Evolutionary conservation across 1,284 basidiomycete species (phyloP).

Genomic region (Polyporus tsugae): DNA sequence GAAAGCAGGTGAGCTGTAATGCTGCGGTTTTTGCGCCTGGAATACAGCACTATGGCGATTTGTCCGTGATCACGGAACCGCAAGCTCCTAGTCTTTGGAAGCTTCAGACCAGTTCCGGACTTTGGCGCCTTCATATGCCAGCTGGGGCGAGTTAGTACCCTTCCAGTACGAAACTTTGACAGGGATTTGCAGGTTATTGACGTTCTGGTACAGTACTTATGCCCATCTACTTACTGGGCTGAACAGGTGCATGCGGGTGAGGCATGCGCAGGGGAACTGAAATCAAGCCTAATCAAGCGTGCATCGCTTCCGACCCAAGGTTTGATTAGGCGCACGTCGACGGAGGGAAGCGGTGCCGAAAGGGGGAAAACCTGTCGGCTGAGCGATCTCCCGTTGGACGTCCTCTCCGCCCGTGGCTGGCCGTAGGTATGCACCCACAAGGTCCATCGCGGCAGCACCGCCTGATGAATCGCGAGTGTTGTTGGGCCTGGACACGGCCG

Average conservation of each 20-base stretch:
- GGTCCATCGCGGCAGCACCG: neutral
- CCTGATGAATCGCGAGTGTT: neutral
- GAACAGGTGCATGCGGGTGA: neutral
- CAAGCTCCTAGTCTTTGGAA: neutral
- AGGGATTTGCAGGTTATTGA: neutral
- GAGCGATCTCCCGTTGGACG: constrained; percentile 4
- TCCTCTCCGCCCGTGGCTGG: neutral
- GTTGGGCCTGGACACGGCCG: neutral
- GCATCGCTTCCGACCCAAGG: neutral
- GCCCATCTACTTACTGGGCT: neutral
- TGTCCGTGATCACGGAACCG: neutral
- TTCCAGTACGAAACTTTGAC: neutral
- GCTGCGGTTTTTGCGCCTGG: neutral
- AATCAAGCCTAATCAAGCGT: constrained; percentile 3
- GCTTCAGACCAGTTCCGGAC: neutral
- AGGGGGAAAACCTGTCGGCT: neutral
- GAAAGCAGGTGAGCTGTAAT: neutral
- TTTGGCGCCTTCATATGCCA: neutral
- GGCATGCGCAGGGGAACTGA: neutral
- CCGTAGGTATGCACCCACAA: neutral
- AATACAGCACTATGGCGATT: neutral
- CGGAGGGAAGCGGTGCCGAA: neutral
- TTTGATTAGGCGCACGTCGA: neutral
- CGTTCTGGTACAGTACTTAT: neutral
- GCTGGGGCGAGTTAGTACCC: neutral